Evolutionary conservation across 176 grass and related monocot species (phyloP).

Genomic region (Puccinellia tenuiflora): DNA sequence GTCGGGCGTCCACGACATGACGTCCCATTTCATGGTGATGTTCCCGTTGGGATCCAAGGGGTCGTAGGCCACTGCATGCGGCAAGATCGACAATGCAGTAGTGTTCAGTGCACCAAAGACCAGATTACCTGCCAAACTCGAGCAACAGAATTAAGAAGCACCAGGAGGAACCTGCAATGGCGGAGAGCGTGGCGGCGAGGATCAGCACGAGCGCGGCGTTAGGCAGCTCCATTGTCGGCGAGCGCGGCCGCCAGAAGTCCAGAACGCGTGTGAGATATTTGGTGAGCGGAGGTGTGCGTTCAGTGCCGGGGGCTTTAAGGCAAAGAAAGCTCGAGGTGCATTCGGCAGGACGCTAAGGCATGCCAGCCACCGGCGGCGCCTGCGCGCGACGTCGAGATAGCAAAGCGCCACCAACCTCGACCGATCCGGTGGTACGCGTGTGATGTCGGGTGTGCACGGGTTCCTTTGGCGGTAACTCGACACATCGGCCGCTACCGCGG

Average conservation of each 20-base stretch:
- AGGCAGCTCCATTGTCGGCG: slow-evolving; percentile 10
- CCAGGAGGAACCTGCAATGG: slow-evolving; percentile 40
- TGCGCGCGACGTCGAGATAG: slow-evolving; percentile 29
- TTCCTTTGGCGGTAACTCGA: background rate
- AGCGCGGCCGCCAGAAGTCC: background rate
- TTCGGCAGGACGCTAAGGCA: slow-evolving; percentile 2
- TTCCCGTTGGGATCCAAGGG: slow-evolving; percentile 89
- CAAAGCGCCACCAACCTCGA: slow-evolving; percentile 36
- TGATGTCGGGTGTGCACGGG: background rate
- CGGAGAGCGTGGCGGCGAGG: slow-evolving; percentile 46
- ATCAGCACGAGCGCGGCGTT: slow-evolving; percentile 18
- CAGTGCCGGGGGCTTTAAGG: slow-evolving; percentile 20
- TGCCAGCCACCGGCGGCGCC: slow-evolving; percentile 9
- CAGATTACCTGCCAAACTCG: background rate
- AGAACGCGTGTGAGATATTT: background rate
- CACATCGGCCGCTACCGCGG: background rate
- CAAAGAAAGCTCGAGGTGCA: background rate
- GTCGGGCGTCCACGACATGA: slow-evolving; percentile 87
- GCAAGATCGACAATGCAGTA: background rate
- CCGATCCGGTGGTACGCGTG: background rate
- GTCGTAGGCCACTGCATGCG: slow-evolving; percentile 71
- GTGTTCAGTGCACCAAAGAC: background rate
- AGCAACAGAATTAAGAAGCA: background rate
- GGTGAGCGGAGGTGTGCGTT: background rate
- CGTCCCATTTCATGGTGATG: slow-evolving; percentile 98